Evolutionary conservation across 2,329 filamentous ascomycete species (phyloP).

Genomic region (Penicillium polonicum): DNA sequence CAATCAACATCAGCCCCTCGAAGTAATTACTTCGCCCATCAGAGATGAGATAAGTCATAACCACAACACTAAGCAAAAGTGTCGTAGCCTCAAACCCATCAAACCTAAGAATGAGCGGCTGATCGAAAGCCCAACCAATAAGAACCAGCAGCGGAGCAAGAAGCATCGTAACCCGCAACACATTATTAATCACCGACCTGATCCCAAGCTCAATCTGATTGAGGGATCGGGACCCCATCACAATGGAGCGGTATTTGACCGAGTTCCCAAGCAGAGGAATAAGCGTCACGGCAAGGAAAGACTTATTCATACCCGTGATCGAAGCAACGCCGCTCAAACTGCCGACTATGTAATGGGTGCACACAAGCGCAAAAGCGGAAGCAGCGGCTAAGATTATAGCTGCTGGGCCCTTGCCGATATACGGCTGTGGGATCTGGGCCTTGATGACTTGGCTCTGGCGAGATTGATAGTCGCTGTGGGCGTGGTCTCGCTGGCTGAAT

Average conservation of each 20-base stretch:
- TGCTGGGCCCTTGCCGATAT: not conserved
- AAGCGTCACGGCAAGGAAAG: constrained; percentile 10
- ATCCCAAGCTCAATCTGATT: constrained; percentile 16
- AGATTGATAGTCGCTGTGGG: not conserved
- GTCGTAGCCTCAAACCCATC: constrained; percentile 22
- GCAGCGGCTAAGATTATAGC: constrained; percentile 1
- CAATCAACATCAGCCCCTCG: constrained; percentile 21
- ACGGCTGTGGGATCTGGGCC: not conserved
- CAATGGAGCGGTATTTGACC: constrained; percentile 13
- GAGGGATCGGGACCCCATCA: constrained; percentile 5
- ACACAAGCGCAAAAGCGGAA: constrained; percentile 4
- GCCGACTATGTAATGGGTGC: constrained; percentile 11
- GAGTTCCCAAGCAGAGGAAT: constrained; percentile 19
- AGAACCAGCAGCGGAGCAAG: constrained; percentile 15
- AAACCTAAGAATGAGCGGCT: constrained; percentile 14
- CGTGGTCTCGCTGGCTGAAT: not conserved
- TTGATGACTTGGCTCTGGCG: not conserved
- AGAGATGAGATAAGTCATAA: constrained; percentile 23
- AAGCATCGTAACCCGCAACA: constrained; percentile 18
- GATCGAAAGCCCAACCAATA: constrained; percentile 13
- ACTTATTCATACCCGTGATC: constrained; percentile 6
- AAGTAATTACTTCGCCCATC: constrained; percentile 24
- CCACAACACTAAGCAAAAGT: constrained; percentile 19
- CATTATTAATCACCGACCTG: constrained; percentile 15
- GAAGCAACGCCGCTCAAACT: constrained; percentile 4